Base-by-base conservation (phyloP, 129 eudicot species). In the Apium graveolens region DNA sequence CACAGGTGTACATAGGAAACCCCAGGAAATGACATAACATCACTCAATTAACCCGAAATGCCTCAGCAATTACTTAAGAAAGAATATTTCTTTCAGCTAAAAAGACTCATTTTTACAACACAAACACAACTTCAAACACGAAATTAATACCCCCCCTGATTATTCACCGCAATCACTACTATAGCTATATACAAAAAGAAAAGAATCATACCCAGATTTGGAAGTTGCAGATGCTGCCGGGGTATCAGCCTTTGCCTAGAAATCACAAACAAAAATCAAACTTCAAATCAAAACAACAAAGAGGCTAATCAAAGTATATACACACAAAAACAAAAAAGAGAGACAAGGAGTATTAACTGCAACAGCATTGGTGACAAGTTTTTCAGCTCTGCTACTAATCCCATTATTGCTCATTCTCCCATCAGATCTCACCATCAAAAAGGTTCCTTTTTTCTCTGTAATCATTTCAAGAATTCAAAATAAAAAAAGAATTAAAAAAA, bases 301-400 rank as follows among this genome's bases (percentile, higher is more conserved):
- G 32, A 60, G 13, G 6, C 34, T n/a, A 60, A 60, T 60, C 12
- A 60, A n/a, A n/a, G 17, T 26, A n/a, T 9, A 57, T 3, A 43
- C 53, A 81, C 55, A 49, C 11, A 76, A 18, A 77, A 2, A 80
- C 55, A 35, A 35, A 7, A 3, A 72, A 31, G 51, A 39, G 49
- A 51, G 72, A 70, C 38, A 44, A 0, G 4, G 74, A 75, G 63
- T 39, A 57, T 89, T 89, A 81, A 93, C 98, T 5, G 93, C 93
- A 80, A 91, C 96, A 14, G 98, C 97, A 82, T 85, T 83, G 9
- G 93, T 83, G 45, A 86, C 82, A 74, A 91, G 73, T 5, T 81
- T 81, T 14, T 82, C 87, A 27, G 81, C 84, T 82, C 87, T 85
- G 74, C 82, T 74, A n/a, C 75, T 21, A 34, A 70, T 42, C 73